Evolutionary conservation across 1,284 basidiomycete genomes (phyloP).

Genomic region (Boletus semigastroideus): DNA sequence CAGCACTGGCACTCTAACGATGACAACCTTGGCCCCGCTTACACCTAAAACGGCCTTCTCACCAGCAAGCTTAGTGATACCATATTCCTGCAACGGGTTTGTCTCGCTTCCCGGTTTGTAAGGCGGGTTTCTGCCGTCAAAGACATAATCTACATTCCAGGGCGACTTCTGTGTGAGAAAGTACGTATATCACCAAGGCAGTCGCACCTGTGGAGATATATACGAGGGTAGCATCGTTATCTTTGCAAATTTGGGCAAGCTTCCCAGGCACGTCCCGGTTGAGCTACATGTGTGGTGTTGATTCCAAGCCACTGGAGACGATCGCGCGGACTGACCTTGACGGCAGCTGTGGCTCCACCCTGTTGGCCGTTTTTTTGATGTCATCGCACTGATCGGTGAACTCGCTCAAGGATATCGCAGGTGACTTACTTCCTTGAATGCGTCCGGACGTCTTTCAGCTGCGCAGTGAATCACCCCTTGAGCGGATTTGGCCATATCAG

Average conservation of each 20-base stretch:
- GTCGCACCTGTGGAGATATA: conserved; percentile 74
- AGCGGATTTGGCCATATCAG: conserved; percentile 7
- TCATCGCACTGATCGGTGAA: not conserved
- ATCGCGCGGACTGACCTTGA: conserved; percentile 43
- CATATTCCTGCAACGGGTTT: conserved; percentile 79
- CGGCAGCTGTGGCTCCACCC: conserved; percentile 61
- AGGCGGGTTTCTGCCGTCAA: conserved; percentile 79
- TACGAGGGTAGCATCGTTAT: conserved; percentile 58
- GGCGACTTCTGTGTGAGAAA: conserved; percentile 13
- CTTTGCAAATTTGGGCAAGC: conserved; percentile 59
- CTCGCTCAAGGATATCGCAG: not conserved
- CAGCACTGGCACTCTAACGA: conserved; percentile 82
- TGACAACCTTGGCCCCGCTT: conserved; percentile 52
- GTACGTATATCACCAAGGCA: not conserved
- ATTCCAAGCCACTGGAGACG: not conserved
- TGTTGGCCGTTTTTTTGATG: conserved; percentile 10
- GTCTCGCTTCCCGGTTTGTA: conserved; percentile 66
- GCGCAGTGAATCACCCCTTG: conserved; percentile 84
- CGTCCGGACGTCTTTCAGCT: conserved; percentile 81
- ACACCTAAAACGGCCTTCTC: conserved; percentile 64
- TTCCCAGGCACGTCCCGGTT: conserved; percentile 66
- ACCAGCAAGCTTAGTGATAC: conserved; percentile 73
- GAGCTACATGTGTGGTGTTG: conserved; percentile 43
- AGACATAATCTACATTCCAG: conserved; percentile 69
- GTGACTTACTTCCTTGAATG: conserved; percentile 67